phyloP scores from a whole-genome alignment of 2,329 filamentous ascomycete species.

The Ophiostoma australiae region DNA sequence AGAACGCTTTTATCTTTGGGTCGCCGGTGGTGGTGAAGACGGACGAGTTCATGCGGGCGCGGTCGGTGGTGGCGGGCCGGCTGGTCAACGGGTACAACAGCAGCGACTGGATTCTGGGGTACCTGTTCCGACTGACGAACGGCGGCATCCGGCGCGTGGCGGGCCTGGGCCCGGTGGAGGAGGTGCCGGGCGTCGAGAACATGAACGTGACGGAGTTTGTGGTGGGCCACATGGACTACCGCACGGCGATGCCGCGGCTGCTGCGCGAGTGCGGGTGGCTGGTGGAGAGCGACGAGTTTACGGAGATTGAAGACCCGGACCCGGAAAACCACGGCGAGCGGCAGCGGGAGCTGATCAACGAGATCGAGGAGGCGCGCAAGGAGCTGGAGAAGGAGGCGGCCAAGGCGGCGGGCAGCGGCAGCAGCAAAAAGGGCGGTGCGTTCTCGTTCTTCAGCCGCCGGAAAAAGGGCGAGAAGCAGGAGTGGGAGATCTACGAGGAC shows the following conservation, averaged over 20 bases:
- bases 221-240: constrained; percentile 93
- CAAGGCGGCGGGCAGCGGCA: constrained; percentile 46
- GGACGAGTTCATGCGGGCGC: constrained; percentile 78
- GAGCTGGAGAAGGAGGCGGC: constrained; percentile 80
- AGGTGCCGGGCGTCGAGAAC: constrained; percentile 79
- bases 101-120: constrained; percentile 96
- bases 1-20: constrained; percentile 94
- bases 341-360: constrained; percentile 88
- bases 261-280: constrained; percentile 85
- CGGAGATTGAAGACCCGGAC: constrained; percentile 94
- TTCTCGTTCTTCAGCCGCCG: constrained; percentile 79
- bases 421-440: constrained; percentile 44
- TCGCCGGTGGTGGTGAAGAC: constrained; percentile 86
- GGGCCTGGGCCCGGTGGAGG: constrained; percentile 71
- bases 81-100: constrained; percentile 92
- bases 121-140: constrained; percentile 89
- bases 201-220: constrained; percentile 81
- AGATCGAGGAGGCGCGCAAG: constrained; percentile 90
- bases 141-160: constrained; percentile 87
- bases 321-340: constrained; percentile 84
- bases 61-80: constrained; percentile 81
- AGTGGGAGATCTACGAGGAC: constrained; percentile 93
- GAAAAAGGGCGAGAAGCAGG: constrained; percentile 74
- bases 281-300: constrained; percentile 89
- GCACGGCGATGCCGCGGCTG: constrained; percentile 81